Evolutionary conservation across 768 basidiomycete species (phyloP).

Genomic region (Neoboletus brunneissimus): DNA sequence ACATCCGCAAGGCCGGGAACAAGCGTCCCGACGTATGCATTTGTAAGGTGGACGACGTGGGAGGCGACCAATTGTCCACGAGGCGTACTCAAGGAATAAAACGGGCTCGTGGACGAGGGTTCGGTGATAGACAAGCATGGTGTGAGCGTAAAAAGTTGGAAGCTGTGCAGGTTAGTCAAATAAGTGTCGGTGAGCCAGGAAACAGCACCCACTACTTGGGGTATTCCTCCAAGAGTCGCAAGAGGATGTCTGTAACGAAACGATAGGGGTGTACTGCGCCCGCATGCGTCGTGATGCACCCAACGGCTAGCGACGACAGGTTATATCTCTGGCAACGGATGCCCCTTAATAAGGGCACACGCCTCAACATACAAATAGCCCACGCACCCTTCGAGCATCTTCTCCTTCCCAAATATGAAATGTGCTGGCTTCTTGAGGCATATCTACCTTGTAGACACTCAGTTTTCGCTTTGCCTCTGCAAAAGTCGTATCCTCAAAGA

Average conservation of each 20-base stretch:
- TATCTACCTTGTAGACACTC: constrained; percentile 43
- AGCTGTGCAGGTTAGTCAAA: constrained; percentile 12
- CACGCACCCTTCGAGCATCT: constrained; percentile 36
- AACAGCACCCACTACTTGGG: constrained; percentile 32
- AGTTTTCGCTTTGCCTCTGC: constrained; percentile 43
- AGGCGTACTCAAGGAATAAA: constrained; percentile 42
- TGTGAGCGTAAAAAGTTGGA: constrained; percentile 45
- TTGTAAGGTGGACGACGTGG: constrained; percentile 54
- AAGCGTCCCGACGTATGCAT: constrained; percentile 48
- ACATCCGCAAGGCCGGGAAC: constrained; percentile 39
- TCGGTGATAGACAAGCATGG: constrained; percentile 38
- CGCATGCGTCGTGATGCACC: constrained; percentile 51
- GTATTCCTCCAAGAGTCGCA: constrained; percentile 50
- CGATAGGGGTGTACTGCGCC: constrained; percentile 72
- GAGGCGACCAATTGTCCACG: constrained; percentile 39
- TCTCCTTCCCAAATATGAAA: constrained; percentile 31
- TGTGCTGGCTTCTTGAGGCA: constrained; percentile 45
- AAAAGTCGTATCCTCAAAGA: constrained; percentile 33
- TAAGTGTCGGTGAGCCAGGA: background rate
- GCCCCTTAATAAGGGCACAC: background rate
- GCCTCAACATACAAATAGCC: background rate
- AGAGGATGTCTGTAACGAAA: constrained; percentile 57
- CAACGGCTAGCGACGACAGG: constrained; percentile 44
- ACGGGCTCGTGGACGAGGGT: constrained; percentile 18
- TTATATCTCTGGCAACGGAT: constrained; percentile 43